A percentile compares a stretch with the other conserved stretches of the same genome.
Evolutionary conservation across 768 basidiomycete species (phyloP).

Genomic region (Lactarius hengduanensis): DNA sequence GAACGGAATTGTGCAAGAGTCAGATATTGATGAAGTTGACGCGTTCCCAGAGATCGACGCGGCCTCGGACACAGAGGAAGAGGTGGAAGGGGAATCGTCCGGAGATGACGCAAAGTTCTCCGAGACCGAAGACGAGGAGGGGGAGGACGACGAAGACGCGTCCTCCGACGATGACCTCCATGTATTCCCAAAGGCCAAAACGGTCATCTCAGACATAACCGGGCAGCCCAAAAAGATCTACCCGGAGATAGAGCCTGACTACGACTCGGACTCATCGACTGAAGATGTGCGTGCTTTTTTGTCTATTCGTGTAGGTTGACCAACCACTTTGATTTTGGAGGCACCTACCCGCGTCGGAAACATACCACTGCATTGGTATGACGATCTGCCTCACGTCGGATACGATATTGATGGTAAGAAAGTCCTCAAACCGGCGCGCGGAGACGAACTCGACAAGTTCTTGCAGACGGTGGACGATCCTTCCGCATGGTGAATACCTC

Average conservation of each 20-base stretch:
- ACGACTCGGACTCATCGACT: slow-evolving; percentile 88
- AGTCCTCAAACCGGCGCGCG: slow-evolving; percentile 89
- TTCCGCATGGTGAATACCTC: slow-evolving; percentile 65
- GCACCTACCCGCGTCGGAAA: slow-evolving; percentile 93
- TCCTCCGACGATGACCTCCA: slow-evolving; percentile 49
- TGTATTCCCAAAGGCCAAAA: slow-evolving; percentile 62
- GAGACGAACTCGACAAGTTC: slow-evolving; percentile 98
- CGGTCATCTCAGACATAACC: slow-evolving; percentile 74
- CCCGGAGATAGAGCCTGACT: slow-evolving; percentile 86
- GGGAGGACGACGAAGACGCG: slow-evolving; percentile 36
- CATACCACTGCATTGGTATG: slow-evolving; percentile 98
- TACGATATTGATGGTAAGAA: slow-evolving; percentile 95
- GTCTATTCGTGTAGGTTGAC: slow-evolving; percentile 16
- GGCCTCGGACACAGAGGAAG: slow-evolving; percentile 44
- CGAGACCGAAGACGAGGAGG: slow-evolving; percentile 38
- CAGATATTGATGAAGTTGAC: slow-evolving; percentile 61
- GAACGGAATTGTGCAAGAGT: slow-evolving; percentile 36
- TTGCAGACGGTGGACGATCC: slow-evolving; percentile 91
- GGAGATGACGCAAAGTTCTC: slow-evolving; percentile 38
- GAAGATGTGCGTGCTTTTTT: slow-evolving; percentile 66
- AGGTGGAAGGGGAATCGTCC: slow-evolving; percentile 63
- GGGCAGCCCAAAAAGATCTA: slow-evolving; percentile 81
- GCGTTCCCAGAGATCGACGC: slow-evolving; percentile 60
- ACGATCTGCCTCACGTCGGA: slow-evolving; percentile 98
- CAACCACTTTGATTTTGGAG: slow-evolving; percentile 42